Evolutionary conservation across 2,329 filamentous ascomycete species (phyloP), one percentile per base, ranked within the genome.

Genomic region (Penicillium sp.): DNA sequence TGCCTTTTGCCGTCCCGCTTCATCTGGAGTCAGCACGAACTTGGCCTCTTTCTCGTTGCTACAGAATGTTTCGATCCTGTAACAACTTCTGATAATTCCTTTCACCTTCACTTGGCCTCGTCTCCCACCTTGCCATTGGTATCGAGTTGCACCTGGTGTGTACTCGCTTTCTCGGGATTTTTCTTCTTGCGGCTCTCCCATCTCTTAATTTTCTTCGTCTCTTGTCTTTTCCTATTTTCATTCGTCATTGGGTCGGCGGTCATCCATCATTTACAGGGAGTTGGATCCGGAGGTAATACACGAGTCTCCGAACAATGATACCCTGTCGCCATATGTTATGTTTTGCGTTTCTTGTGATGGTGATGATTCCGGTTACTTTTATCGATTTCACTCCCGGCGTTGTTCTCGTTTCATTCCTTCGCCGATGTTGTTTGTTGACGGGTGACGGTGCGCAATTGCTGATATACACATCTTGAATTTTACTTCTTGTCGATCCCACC

Each of bases 251-350:
- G 64, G 61, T 46, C 37, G 52, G 56, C 35, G 55, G 60, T 63
- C 59, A 61, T 33, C 55, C 54, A 58, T 61, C 56, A 50, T 64
- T 62, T 52, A 27, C 37, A 57, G 71, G 74, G 69, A 65, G 70
- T 75, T 75, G 72, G 64, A 63, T 69, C 66, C 66, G 73, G 74
- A 60, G 74, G 76, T 70, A 69, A 76, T 76, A 77, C 59, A 77
- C 74, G 74, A 73, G 67, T 76, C 70, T 69, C 71, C 72, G 72
- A 65, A 66, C 73, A 75, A 75, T 73, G 72, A 76, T 75, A 75
- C 72, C 71, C 70, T 73, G 68, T 72, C 52, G 59, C 55, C 65
- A 58, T 73, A 70, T 65, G 59, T 55, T 59, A 62, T 64, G 57
- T 59, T 58, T 59, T 57, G 39, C 51, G 55, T 58, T 60, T 53